Evolutionary conservation across 441 rosid species (phyloP).

Genomic region (Iberis amara): DNA sequence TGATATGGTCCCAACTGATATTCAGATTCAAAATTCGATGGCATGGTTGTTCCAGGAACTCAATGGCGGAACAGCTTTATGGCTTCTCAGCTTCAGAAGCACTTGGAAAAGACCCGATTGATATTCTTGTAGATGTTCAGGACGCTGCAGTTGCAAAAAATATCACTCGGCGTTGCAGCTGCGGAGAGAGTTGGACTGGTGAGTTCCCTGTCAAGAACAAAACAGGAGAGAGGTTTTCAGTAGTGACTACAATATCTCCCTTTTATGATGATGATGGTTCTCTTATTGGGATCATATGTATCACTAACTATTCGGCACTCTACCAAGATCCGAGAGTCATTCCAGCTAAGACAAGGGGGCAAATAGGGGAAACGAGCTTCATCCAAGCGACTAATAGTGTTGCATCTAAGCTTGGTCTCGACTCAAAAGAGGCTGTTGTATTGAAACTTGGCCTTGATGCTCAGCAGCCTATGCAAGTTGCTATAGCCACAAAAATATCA

Average conservation of each 20-base stretch:
- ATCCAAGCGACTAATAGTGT: no score
- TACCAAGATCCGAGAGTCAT: slow-evolving; percentile 40
- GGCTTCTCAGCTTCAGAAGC: slow-evolving; percentile 72
- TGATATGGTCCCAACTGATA: no score
- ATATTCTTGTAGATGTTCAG: slow-evolving; percentile 51
- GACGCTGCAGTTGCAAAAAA: slow-evolving; percentile 46
- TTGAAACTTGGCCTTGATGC: slow-evolving; percentile 80
- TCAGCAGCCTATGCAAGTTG: slow-evolving; percentile 79
- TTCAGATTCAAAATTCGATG: slow-evolving; percentile 6
- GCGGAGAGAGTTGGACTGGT: slow-evolving; percentile 81
- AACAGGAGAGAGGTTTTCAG: slow-evolving; percentile 51
- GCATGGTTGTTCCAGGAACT: slow-evolving; percentile 52
- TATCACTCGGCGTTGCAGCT: slow-evolving; percentile 42
- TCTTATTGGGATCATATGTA: slow-evolving; percentile 69
- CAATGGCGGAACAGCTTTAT: slow-evolving; percentile 71
- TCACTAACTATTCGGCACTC: slow-evolving; percentile 49
- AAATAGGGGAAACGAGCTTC: slow-evolving; percentile 46
- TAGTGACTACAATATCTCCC: slow-evolving; percentile 65
- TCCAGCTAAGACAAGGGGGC: slow-evolving; percentile 28
- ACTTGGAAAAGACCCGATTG: slow-evolving; percentile 56
- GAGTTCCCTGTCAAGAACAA: slow-evolving; percentile 73
- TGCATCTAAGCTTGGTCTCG: slow-evolving; percentile 40
- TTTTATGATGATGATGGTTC: slow-evolving; percentile 65
- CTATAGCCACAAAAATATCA: slow-evolving; percentile 71
- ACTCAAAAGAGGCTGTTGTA: slow-evolving; percentile 32